phyloP scores from a whole-genome alignment of 345 rosid genomes.

The Eucalyptus curtisii region DNA sequence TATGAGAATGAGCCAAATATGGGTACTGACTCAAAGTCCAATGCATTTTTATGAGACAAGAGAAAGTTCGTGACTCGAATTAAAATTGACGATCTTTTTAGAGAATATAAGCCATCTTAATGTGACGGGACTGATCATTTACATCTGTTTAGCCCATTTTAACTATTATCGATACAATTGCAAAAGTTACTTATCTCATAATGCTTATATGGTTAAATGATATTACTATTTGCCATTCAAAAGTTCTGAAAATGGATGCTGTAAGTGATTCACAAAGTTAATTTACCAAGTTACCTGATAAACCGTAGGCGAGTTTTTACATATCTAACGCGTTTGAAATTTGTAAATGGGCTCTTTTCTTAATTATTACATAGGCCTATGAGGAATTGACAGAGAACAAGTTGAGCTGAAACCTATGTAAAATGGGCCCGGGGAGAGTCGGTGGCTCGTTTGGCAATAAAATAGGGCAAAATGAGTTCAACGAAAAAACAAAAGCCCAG shows the following conservation, averaged over 20 bases:
- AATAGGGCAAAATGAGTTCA: background rate
- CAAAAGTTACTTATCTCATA: background rate
- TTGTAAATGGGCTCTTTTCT: background rate
- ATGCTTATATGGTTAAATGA: background rate
- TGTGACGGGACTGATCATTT: fast-evolving
- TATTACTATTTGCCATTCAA: background rate
- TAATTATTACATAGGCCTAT: background rate
- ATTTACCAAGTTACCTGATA: background rate
- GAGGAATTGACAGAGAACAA: background rate
- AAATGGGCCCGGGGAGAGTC: background rate
- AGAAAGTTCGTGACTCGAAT: fast-evolving
- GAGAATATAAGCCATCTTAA: background rate
- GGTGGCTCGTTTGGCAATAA: background rate
- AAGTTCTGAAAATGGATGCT: background rate
- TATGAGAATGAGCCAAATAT: background rate
- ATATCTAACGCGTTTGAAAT: background rate
- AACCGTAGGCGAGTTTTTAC: background rate
- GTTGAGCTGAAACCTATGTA: background rate
- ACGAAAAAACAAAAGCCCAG: background rate
- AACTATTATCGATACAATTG: background rate
- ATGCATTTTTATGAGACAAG: background rate
- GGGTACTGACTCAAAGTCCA: fast-evolving
- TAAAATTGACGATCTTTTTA: fast-evolving
- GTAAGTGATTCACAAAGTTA: background rate
- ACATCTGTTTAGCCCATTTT: background rate